phyloP scores from a whole-genome alignment of 768 basidiomycete genomes.

The Lactarius tabidus region DNA sequence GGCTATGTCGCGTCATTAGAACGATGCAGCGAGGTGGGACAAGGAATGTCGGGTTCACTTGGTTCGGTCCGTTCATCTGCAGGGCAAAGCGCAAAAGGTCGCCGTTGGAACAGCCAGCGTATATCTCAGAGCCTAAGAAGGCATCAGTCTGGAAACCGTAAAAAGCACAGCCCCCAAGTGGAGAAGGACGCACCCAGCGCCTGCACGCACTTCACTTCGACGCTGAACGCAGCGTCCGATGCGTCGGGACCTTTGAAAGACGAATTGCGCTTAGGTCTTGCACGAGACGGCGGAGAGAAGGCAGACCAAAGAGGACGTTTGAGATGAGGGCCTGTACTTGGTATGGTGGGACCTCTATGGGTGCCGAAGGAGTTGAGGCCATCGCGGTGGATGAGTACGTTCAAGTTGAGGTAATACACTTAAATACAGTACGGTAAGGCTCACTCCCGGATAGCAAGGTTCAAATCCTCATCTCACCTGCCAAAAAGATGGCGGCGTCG shows the following conservation, averaged over 20 bases:
- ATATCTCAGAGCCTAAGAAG: slow-evolving; percentile 70
- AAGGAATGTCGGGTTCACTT: slow-evolving; percentile 20
- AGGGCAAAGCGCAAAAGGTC: slow-evolving; percentile 76
- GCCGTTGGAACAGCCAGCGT: slow-evolving; percentile 82
- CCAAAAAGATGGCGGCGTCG: not conserved
- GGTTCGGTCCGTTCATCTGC: slow-evolving; percentile 53
- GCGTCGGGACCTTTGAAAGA: not conserved
- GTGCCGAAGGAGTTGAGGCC: slow-evolving; percentile 31
- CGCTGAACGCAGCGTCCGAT: not conserved
- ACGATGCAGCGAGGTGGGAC: not conserved
- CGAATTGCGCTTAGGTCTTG: not conserved
- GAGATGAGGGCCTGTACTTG: not conserved
- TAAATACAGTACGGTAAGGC: not conserved
- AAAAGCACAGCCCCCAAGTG: not conserved
- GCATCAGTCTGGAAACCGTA: not conserved
- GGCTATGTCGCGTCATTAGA: slow-evolving; percentile 18
- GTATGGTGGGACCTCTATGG: slow-evolving; percentile 38
- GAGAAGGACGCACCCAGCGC: slow-evolving; percentile 27
- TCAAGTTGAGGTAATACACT: no score
- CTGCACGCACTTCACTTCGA: slow-evolving; percentile 30
- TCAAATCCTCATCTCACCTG: not conserved
- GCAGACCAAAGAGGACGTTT: not conserved
- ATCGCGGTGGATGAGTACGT: not conserved
- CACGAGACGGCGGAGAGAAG: not conserved
- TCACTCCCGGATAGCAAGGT: not conserved